phyloP scores from a whole-genome alignment of 306 rosid species.

The Begonia masoniana region DNA sequence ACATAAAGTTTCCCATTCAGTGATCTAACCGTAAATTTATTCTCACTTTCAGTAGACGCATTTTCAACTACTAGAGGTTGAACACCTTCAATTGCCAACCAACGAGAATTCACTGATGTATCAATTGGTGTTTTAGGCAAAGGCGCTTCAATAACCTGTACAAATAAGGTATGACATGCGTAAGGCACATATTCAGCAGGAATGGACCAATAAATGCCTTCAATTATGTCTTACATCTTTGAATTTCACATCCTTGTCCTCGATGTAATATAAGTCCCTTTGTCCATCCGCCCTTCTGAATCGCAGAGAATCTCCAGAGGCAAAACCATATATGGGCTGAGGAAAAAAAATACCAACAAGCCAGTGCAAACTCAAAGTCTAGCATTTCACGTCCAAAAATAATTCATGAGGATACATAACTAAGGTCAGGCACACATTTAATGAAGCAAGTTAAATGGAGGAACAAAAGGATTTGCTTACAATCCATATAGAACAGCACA shows the following conservation, averaged over 20 bases:
- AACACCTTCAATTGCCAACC: constrained; percentile 96
- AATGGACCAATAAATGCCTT: constrained; percentile 13
- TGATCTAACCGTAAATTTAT: constrained; percentile 10
- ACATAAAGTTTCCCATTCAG: background rate
- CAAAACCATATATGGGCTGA: constrained; percentile 79
- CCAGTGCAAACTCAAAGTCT: constrained; percentile 7
- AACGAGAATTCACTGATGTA: constrained; percentile 55
- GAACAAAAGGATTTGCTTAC: too few species aligned
- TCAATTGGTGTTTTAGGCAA: constrained; percentile 67
- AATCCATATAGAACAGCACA: too few species aligned
- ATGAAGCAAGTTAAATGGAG: background rate
- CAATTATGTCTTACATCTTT: constrained; percentile 57
- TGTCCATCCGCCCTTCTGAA: constrained; percentile 82
- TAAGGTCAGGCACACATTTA: background rate
- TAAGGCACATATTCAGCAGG: constrained; percentile 6
- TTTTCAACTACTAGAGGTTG: constrained; percentile 86
- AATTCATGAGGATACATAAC: background rate
- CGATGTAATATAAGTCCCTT: constrained; percentile 77
- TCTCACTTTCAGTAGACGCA: constrained; percentile 50
- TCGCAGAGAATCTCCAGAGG: constrained; percentile 57
- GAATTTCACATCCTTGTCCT: constrained; percentile 83
- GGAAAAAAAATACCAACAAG: constrained; percentile 15
- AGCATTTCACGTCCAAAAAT: too few species aligned
- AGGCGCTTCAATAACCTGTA: constrained; percentile 61
- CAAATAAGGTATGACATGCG: constrained; percentile 9